Conservation (phyloP, 1,284 basidiomycete species). For the Tetrapyrgos nigripes region DNA sequence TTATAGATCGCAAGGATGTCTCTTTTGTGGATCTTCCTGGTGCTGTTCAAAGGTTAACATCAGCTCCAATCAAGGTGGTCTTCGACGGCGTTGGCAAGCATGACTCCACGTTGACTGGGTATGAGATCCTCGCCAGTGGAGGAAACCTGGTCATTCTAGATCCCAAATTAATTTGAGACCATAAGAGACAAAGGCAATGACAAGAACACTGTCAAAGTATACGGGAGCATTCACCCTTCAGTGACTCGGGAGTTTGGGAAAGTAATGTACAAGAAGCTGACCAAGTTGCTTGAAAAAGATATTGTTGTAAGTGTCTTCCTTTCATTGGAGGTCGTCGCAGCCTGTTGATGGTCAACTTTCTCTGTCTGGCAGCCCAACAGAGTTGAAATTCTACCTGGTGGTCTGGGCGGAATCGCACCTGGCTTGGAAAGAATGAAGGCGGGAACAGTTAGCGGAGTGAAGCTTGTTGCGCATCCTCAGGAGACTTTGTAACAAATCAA, state of each 20-base stretch:
- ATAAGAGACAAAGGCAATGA: constrained; percentile 22
- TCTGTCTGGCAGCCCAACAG: constrained; percentile 45
- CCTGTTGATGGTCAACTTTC: constrained; percentile 2
- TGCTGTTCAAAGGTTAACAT: constrained; percentile 36
- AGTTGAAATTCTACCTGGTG: constrained; percentile 50
- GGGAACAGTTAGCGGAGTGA: constrained; percentile 52
- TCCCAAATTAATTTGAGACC: too few relatives aligned
- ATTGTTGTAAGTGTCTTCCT: constrained; percentile 44
- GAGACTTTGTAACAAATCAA: too few relatives aligned
- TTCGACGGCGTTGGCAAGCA: constrained; percentile 44
- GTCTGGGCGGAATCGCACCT: constrained; percentile 48
- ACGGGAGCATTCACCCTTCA: constrained; percentile 29
- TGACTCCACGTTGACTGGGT: constrained; percentile 12
- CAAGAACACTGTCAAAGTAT: constrained; percentile 31
- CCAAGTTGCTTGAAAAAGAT: constrained; percentile 35
- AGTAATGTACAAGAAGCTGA: constrained; percentile 33
- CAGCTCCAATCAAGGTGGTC: constrained; percentile 39
- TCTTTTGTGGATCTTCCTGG: constrained; percentile 28
- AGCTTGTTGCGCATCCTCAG: constrained; percentile 55
- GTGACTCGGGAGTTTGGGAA: constrained; percentile 30
- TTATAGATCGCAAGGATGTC: constrained; percentile 53
- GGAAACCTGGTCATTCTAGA: constrained; percentile 26
- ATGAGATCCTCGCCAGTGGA: constrained; percentile 31
- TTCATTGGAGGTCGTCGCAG: constrained; percentile 13
- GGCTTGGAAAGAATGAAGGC: constrained; percentile 49